Evolutionary conservation across 169 alveolate genomes (phyloP), one percentile per base, ranked within the genome.

Genomic region (Plasmodium adleri): DNA sequence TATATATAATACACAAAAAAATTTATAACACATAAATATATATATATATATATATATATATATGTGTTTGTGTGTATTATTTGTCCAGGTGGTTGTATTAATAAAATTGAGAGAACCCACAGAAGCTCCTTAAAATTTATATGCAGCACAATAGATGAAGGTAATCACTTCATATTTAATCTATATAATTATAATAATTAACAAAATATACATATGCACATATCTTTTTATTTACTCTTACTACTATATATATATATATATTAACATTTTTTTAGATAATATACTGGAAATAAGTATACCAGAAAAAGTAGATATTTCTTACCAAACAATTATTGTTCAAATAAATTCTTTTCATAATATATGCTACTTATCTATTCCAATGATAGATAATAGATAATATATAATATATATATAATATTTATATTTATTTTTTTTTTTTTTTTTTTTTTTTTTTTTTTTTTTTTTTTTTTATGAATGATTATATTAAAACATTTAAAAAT

Each of bases 341-440:
- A 63, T 63, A 15, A 63, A 63, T 17, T 63, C 72, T 8, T 63
- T 32, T 24, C 72, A 63, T 32, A 63, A 24, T 5, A 63, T 17
- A 17, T 63, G 72, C 50, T 63, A 63, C 12, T 63, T 63, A 24
- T 63, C 72, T 10, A 63, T 63, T 20, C 43, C 70, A n/a, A 1
- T 60, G 12, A n/a, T 60, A 60, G 5, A 60, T n/a, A 60, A n/a
- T n/a, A n/a, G n/a, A n/a, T n/a, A n/a, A n/a, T n/a, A n/a, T n/a
- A n/a, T n/a, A n/a, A n/a, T n/a, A n/a, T n/a, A n/a, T n/a, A n/a
- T n/a, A n/a, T n/a, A n/a, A n/a, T n/a, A n/a, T n/a, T n/a, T n/a
- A n/a, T n/a, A n/a, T n/a, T n/a, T n/a, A n/a, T n/a, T n/a, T n/a
- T n/a, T n/a, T n/a, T n/a, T n/a, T n/a, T n/a, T n/a, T n/a, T n/a